Percentiles rank a stretch among this genome's conserved stretches.
These are phyloP conservation scores for Suillus brevipes DNA, from an alignment of 768 basidiomycete species.

Conservation along the genomic window DNA sequence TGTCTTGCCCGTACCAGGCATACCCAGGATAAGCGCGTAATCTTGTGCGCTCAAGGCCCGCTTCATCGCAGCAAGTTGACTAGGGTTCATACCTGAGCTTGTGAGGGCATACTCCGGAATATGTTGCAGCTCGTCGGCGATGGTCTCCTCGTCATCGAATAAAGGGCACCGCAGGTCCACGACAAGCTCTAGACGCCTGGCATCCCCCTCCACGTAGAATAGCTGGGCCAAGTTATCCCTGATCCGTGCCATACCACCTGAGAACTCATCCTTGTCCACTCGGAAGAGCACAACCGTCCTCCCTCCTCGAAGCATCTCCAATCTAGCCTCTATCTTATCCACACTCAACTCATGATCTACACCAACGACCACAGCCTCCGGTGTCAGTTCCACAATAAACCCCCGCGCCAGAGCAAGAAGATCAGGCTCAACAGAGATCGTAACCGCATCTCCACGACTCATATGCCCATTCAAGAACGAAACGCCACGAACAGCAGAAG, in stretches of 20 bases:
- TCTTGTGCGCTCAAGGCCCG: constrained; percentile 80
- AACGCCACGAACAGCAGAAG: constrained; percentile 19
- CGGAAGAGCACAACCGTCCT: constrained; percentile 53
- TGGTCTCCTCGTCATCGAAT: constrained; percentile 47
- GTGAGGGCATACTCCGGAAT: constrained; percentile 32
- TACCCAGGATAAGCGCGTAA: constrained; percentile 91
- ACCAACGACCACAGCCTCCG: constrained; percentile 67
- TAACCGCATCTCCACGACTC: constrained; percentile 76
- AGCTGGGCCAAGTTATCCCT: constrained; percentile 87
- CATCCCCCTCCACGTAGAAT: constrained; percentile 80
- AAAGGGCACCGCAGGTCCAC: constrained; percentile 76
- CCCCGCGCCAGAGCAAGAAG: constrained; percentile 85
- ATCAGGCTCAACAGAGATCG: constrained; percentile 83
- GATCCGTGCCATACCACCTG: constrained; percentile 83
- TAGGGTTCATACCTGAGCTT: constrained; percentile 57
- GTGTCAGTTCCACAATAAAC: constrained; percentile 72
- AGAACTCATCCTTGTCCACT: constrained; percentile 45
- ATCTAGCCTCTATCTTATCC: constrained; percentile 44
- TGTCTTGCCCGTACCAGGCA: constrained; percentile 99
- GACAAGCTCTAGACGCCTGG: constrained; percentile 64
- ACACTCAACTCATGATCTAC: constrained; percentile 77
- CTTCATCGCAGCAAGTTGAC: constrained; percentile 69
- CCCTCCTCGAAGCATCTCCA: constrained; percentile 26
- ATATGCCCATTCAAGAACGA: constrained; percentile 76
- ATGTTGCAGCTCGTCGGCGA: constrained; percentile 12